Percentiles rank a stretch among this genome's conserved stretches.
phyloP scores from a whole-genome alignment of 1,139 yeast species.

The Wickerhamomyces sp. region DNA sequence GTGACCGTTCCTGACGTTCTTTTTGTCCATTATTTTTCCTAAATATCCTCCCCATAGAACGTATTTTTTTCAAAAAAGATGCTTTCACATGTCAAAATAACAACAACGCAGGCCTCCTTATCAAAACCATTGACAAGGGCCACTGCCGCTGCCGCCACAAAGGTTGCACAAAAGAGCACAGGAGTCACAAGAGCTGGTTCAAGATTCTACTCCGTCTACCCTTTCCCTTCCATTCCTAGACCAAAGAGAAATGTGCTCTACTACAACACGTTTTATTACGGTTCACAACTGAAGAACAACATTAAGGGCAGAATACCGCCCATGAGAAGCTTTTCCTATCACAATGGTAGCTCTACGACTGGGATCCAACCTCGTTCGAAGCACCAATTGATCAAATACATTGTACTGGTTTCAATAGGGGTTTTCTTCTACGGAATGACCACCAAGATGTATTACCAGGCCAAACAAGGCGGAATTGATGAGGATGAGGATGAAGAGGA shows the following conservation, averaged over 20 bases:
- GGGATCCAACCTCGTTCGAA: conserved; percentile 35
- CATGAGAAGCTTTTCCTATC: conserved; percentile 22
- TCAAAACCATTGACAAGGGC: conserved; percentile 23
- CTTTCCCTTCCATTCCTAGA: conserved; percentile 58
- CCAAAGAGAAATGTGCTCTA: conserved; percentile 57
- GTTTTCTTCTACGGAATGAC: conserved; percentile 63
- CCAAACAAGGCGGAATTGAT: conserved; percentile 11
- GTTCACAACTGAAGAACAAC: conserved; percentile 25
- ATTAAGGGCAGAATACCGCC: conserved; percentile 23
- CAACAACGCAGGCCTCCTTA: conserved; percentile 5
- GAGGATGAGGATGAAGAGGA: conserved; percentile 18
- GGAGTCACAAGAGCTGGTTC: conserved; percentile 11
- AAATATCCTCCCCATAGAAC: not conserved
- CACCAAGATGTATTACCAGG: conserved; percentile 41
- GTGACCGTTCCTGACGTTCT: conserved; percentile 4
- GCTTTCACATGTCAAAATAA: conserved; percentile 20
- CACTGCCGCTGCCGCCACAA: conserved; percentile 16
- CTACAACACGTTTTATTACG: conserved; percentile 41
- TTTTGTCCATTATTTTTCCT: not conserved
- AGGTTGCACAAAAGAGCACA: conserved; percentile 6
- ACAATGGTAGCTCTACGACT: conserved; percentile 23
- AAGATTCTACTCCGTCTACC: conserved; percentile 29
- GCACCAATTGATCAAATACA: conserved; percentile 56
- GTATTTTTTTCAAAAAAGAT: conserved; percentile 8
- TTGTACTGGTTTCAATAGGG: conserved; percentile 63